Evolutionary conservation across 2,329 filamentous ascomycete species (phyloP), one percentile per base, ranked within the genome.

Genomic region (Trichoderma hamatum): DNA sequence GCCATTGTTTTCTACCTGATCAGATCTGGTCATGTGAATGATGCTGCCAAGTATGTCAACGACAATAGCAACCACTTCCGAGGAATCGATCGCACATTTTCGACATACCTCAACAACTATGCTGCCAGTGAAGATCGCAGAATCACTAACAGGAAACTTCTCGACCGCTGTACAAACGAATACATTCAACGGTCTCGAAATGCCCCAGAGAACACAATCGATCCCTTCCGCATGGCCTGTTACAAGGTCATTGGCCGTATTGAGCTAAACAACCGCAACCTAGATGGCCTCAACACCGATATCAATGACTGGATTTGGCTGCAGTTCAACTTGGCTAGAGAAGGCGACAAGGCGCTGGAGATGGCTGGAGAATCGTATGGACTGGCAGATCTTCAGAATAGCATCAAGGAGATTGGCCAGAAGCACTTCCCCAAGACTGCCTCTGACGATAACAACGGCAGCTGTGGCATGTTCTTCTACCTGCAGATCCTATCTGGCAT

Each of bases 221-320:
- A 99, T 78, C 96, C 96, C 30, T 99, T 96, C 82, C 90, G 94
- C 66, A 94, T 97, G 89, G 94, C 95, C 59, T 97, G 96, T 79
- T 98, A 98, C 85, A 98, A 99, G 84, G 90, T 99, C 71, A 91
- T 99, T 74, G 96, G 96, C 56, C 93, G 89, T 56, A 90, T 89
- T 73, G 89, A 91, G 74, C 81, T 92, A 30, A 84, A 82, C 76
- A 89, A 89, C 78, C 86, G 89, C 71, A 88, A 85, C 73, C 79
- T 91, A 34, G 88, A 90, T 28, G 86, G 86, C 56, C 80, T 91
- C 43, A 87, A 87, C 74, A 88, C 85, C 16, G 87, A 89, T 69
- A 87, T 91, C 70, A 87, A 90, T 75, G 89, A 92, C 79, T 91
- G 88, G 87, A 86, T 90, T 76, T 92, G 89, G 89, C 83, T 91